Base-by-base conservation (phyloP, 1,284 basidiomycete species). In the Chalciporus sp. region DNA sequence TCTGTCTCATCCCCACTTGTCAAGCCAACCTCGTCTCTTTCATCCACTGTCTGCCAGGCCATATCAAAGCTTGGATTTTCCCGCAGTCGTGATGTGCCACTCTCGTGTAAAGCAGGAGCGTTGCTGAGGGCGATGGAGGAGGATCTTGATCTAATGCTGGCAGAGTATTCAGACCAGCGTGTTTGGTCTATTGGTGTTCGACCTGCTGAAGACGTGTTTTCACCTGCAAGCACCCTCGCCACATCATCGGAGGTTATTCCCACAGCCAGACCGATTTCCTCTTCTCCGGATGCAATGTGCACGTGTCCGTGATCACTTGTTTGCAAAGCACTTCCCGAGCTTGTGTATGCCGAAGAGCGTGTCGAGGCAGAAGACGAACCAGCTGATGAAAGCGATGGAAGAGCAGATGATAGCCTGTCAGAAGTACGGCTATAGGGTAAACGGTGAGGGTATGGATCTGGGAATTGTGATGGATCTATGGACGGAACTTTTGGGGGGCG, bases 341-440 rank as follows among this genome's bases (percentile, higher is more conserved):
- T 85, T 23, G 86, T 85, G 65, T 89, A 89, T 10, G 88, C 86
- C 9, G 88, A 90, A 3, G 89, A 90, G 53, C 88, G 81, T 7
- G 87, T 83, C 4, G 88, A 90, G 2, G 80, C 76, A 39, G 85
- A 83, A 10, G 86, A 84, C 1, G 88, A 88, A 48, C 80, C 80
- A 40, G 81, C 79, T 4, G 84, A 86, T 4, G 87, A 89, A 48
- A 88, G 81, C 19, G 83, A 74, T 5, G 83, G 82, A 40, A 76
- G 76, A 35, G 73, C 68, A 6, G 74, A 75, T n/a, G 74, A 71
- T 7, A 75, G 69, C 56, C 76, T 71, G 45, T 75, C 68, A 14
- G 71, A 69, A 19, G 61, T 61, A 46, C 60, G 71, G 39, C 52
- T 20, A 40, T 63, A 70, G 0, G 68, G 66, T 14, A 59, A 43